Percentiles rank a stretch among this genome's conserved stretches.
phyloP scores from a whole-genome alignment of 164 flowering plant species.

The Berberis vulgaris region DNA sequence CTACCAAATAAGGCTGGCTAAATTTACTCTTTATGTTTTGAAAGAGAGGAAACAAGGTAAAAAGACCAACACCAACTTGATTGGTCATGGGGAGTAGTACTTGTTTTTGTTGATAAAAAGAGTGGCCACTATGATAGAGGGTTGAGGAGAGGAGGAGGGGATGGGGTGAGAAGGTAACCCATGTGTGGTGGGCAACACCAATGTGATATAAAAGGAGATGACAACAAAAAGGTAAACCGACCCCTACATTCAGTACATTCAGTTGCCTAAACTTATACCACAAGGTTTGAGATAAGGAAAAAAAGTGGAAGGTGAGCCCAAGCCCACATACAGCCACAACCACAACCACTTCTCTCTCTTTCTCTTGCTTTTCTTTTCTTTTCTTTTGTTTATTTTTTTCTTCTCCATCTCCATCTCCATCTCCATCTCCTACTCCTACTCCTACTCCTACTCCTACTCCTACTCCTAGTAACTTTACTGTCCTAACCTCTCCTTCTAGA shows the following conservation, averaged over 20 bases:
- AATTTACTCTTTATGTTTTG: background rate
- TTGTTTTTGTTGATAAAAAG: constrained; percentile 6
- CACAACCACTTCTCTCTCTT: constrained; percentile 13
- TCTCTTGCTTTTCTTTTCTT: constrained; percentile 13
- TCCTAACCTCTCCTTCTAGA: constrained; percentile 41
- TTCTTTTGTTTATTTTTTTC: constrained; percentile 8
- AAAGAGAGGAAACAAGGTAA: background rate
- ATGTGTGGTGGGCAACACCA: constrained; percentile 18
- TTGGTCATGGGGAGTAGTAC: constrained; percentile 3
- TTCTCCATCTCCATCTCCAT: too few relatives aligned
- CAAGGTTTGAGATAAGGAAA: constrained; percentile 24
- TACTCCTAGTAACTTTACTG: background rate
- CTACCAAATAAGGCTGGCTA: background rate
- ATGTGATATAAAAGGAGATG: constrained; percentile 14
- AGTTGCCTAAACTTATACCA: constrained; percentile 42
- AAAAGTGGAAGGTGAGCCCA: constrained; percentile 67
- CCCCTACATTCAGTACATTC: constrained; percentile 11
- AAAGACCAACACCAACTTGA: background rate
- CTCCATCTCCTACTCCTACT: too few relatives aligned
- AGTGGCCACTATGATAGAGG: background rate
- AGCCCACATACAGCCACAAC: constrained; percentile 50
- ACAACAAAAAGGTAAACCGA: constrained; percentile 16
- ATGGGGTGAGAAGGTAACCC: background rate
- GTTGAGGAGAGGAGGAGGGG: background rate
- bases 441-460: too few relatives aligned